phyloP scores from a whole-genome alignment of 75 land plant genomes.

The Selaginella tamariscina region DNA sequence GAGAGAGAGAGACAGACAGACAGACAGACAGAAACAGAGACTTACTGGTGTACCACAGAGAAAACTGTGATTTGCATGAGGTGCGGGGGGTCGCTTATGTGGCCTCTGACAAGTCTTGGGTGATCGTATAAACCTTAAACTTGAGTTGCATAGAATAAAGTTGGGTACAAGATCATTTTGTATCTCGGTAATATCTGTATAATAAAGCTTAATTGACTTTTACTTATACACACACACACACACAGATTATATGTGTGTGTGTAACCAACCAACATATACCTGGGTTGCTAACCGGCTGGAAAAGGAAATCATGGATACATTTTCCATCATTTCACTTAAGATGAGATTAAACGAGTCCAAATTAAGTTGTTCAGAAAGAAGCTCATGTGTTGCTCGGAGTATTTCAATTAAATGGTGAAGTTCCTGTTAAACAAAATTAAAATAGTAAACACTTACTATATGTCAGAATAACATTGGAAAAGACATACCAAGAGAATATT shows the following conservation, averaged over 20 bases:
- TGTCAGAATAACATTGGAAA: no score
- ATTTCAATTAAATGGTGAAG: conserved; percentile 64
- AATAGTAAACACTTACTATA: no score
- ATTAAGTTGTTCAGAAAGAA: conserved; percentile 51
- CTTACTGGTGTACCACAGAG: conserved; percentile 83
- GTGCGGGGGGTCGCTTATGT: conserved; percentile 51
- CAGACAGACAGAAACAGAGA: not conserved
- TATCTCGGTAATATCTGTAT: conserved; percentile 34
- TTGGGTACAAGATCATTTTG: conserved; percentile 88
- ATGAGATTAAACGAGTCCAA: conserved; percentile 70
- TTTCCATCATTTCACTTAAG: conserved; percentile 87
- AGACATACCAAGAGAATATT: no score
- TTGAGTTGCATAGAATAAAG: conserved; percentile 91
- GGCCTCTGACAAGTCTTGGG: conserved; percentile 44
- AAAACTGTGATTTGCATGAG: conserved; percentile 62
- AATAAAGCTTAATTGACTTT: not conserved
- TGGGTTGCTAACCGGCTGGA: conserved; percentile 86
- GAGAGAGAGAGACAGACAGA: no score
- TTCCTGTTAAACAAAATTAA: conserved; percentile 39
- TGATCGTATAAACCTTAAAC: conserved; percentile 74
- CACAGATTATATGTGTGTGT: conserved; percentile 12
- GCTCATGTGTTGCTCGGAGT: conserved; percentile 50
- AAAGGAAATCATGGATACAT: conserved; percentile 80
- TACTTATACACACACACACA: no score
- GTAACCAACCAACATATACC: conserved; percentile 28